phyloP scores from a whole-genome alignment of 352 stramenopile species.

The Globisporangium middletonii region DNA sequence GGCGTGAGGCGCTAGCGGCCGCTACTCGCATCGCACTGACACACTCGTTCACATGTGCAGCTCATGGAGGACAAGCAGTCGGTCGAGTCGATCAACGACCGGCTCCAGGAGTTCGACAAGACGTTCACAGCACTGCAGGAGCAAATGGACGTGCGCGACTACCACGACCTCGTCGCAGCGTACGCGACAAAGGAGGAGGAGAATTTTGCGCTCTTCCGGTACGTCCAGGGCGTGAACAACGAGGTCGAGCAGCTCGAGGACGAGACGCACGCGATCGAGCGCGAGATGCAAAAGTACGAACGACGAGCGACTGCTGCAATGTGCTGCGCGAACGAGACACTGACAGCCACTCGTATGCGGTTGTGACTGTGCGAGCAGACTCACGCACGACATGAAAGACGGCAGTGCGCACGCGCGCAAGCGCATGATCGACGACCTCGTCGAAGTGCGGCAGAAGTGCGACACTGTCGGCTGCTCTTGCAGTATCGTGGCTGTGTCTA shows the following conservation, averaged over 20 bases:
- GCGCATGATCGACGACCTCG: constrained; percentile 64
- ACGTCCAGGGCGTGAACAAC: constrained; percentile 76
- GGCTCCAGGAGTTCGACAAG: constrained; percentile 67
- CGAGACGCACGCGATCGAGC: constrained; percentile 52
- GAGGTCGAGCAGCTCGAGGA: constrained; percentile 79
- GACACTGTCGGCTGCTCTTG: neutral
- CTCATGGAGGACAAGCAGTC: constrained; percentile 64
- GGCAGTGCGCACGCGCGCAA: constrained; percentile 60
- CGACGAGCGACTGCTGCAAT: neutral
- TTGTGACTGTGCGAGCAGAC: constrained; percentile 12
- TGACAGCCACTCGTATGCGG: neutral
- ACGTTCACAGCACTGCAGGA: constrained; percentile 56
- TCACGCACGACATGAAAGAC: constrained; percentile 59
- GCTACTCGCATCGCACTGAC: neutral
- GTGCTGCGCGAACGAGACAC: neutral
- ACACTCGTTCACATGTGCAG: constrained; percentile 15
- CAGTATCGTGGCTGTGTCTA: neutral
- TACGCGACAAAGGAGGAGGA: constrained; percentile 76
- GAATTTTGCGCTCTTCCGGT: constrained; percentile 76
- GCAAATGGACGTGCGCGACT: constrained; percentile 61
- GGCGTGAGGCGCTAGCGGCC: no score
- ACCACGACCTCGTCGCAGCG: constrained; percentile 45
- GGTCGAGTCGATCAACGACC: constrained; percentile 63
- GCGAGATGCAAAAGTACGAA: constrained; percentile 51
- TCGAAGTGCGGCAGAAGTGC: constrained; percentile 66